These are phyloP conservation scores for Hyaloraphidium curvatum DNA, from an alignment of 192 early-diverging fungal genomes.

Conservation along the genomic window DNA sequence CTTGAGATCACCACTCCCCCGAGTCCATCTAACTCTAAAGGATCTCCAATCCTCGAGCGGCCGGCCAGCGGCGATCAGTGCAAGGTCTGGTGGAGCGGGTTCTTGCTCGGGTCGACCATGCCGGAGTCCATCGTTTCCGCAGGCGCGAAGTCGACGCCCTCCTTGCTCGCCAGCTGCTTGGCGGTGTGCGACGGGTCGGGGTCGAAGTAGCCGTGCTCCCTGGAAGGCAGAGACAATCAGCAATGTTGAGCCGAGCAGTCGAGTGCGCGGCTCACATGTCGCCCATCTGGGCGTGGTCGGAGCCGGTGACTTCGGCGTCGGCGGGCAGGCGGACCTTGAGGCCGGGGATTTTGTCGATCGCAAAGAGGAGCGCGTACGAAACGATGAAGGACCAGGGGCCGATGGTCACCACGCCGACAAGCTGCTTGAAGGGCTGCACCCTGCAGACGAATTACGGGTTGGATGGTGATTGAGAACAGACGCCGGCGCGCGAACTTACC, in stretches of 20 bases:
- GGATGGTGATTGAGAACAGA: too few relatives aligned
- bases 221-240: neutral
- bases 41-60: too few relatives aligned
- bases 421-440: conserved; percentile 1
- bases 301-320: conserved; percentile 4
- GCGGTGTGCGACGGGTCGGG: too few relatives aligned
- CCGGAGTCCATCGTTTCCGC: neutral
- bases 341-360: neutral
- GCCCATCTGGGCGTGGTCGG: conserved; percentile 4
- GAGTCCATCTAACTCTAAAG: too few relatives aligned
- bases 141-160: neutral
- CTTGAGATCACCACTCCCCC: too few relatives aligned
- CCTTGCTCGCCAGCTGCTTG: neutral
- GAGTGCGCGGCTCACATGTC: conserved; percentile 1
- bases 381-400: conserved; percentile 2
- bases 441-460: too few relatives aligned
- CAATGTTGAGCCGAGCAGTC: neutral
- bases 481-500: too few relatives aligned
- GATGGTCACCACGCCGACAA: neutral
- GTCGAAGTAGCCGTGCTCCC: conserved; percentile 2
- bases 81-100: conserved; percentile 1
- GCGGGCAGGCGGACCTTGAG: neutral
- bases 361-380: neutral
- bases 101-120: neutral
- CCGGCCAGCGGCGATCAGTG: too few relatives aligned